Evolutionary conservation across 2,329 filamentous ascomycete species (phyloP).

Genomic region (Stagonosporopsis tanaceti): DNA sequence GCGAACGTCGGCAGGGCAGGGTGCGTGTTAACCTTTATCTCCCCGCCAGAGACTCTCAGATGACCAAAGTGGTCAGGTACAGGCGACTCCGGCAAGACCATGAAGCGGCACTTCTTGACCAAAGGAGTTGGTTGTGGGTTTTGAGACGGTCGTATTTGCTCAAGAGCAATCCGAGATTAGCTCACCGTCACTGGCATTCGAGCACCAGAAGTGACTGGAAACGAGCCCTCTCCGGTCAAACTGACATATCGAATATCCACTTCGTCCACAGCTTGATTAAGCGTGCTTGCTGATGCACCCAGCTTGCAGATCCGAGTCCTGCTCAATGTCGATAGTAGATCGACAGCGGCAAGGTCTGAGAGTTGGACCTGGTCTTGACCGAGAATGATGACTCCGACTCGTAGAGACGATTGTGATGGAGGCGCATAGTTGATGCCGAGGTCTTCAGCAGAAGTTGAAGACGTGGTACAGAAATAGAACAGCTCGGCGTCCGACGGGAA

Average conservation of each 20-base stretch:
- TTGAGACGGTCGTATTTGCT: slow-evolving; percentile 30
- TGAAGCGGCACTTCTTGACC: slow-evolving; percentile 43
- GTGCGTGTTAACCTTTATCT: slow-evolving; percentile 48
- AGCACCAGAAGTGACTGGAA: slow-evolving; percentile 45
- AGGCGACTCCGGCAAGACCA: slow-evolving; percentile 46
- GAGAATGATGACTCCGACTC: slow-evolving; percentile 44
- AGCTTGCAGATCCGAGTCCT: slow-evolving; percentile 38
- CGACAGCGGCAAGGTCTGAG: slow-evolving; percentile 44
- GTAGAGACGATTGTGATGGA: slow-evolving; percentile 46
- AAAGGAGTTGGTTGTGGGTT: slow-evolving; percentile 36
- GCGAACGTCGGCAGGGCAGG: slow-evolving; percentile 23
- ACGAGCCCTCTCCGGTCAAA: slow-evolving; percentile 48
- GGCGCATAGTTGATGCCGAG: slow-evolving; percentile 43
- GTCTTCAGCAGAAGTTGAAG: slow-evolving; percentile 45
- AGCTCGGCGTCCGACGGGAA: slow-evolving; percentile 48
- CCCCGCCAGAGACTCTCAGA: slow-evolving; percentile 47
- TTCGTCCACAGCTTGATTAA: slow-evolving; percentile 46
- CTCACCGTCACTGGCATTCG: slow-evolving; percentile 51
- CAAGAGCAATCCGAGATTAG: slow-evolving; percentile 39
- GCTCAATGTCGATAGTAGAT: slow-evolving; percentile 44
- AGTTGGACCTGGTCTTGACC: slow-evolving; percentile 42
- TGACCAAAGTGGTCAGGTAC: slow-evolving; percentile 39
- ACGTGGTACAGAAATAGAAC: slow-evolving; percentile 49
- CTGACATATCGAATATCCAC: slow-evolving; percentile 50
- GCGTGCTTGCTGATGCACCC: slow-evolving; percentile 32